Evolutionary conservation across 768 basidiomycete species (phyloP).

Genomic region (Cystobasidiopsis lactophilus): DNA sequence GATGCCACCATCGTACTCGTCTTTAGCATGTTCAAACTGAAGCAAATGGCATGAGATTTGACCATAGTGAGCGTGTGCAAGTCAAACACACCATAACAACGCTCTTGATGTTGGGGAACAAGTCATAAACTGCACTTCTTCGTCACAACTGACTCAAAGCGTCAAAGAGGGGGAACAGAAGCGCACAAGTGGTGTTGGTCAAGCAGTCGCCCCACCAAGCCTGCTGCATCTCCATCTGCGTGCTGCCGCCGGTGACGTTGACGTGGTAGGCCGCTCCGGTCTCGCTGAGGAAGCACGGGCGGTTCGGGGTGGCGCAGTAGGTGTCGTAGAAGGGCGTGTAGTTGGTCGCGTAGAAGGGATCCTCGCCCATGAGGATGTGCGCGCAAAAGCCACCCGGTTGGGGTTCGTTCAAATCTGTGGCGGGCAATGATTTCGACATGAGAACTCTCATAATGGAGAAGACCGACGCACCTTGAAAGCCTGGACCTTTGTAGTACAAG

Average conservation of each 20-base stretch:
- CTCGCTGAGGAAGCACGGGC: constrained; percentile 10
- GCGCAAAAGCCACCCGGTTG: constrained; percentile 7
- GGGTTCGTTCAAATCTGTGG: constrained; percentile 1
- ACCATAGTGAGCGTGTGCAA: background rate
- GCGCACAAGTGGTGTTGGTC: background rate
- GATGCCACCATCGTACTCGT: constrained; percentile 7
- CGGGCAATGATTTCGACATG: too few relatives aligned
- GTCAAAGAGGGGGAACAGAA: background rate
- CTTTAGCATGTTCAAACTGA: constrained; percentile 3
- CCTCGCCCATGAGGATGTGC: constrained; percentile 5
- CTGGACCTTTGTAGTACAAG: constrained; percentile 17
- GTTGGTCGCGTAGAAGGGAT: constrained; percentile 8
- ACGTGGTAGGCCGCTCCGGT: constrained; percentile 11
- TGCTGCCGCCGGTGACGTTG: constrained; percentile 1
- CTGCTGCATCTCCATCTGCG: constrained; percentile 7
- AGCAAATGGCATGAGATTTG: background rate
- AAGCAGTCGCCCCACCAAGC: constrained; percentile 11
- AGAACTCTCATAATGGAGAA: too few relatives aligned
- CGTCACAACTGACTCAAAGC: constrained; percentile 3
- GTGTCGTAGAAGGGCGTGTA: constrained; percentile 10
- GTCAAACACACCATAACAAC: too few relatives aligned
- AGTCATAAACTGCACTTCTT: background rate
- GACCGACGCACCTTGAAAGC: constrained; percentile 1
- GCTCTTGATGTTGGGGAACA: too few relatives aligned
- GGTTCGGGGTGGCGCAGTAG: background rate